phyloP scores from a whole-genome alignment of 257 asterid species.

The Leonotis leonurus region DNA sequence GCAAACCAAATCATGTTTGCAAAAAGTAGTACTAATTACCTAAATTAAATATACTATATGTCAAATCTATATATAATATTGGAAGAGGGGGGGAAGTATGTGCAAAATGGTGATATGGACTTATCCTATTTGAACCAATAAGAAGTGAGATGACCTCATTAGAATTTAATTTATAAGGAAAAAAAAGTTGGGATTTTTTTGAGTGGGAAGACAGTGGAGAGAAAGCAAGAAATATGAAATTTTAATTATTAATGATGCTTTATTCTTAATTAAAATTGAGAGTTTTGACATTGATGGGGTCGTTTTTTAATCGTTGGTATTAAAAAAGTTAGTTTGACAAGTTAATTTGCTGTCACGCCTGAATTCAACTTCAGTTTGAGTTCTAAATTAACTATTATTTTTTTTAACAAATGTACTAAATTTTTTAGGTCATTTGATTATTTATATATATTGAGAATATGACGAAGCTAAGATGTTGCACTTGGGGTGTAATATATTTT shows the following conservation, averaged over 20 bases:
- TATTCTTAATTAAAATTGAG: slow-evolving; percentile 10
- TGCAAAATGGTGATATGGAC: slow-evolving; percentile 33
- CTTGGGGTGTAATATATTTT: too few species aligned
- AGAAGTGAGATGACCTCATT: slow-evolving; percentile 27
- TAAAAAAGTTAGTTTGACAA: not conserved
- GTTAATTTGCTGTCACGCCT: not conserved
- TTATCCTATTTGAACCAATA: slow-evolving; percentile 50
- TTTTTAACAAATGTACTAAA: not conserved
- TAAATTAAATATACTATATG: not conserved
- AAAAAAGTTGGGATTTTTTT: slow-evolving; percentile 20
- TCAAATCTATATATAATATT: not conserved
- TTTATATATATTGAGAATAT: too few species aligned
- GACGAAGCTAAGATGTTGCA: too few species aligned
- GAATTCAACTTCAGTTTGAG: not conserved
- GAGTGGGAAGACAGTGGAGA: slow-evolving; percentile 47
- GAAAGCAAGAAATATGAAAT: slow-evolving; percentile 21
- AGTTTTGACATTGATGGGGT: slow-evolving; percentile 8
- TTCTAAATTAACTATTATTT: not conserved
- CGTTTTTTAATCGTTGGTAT: not conserved
- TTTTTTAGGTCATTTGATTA: too few species aligned
- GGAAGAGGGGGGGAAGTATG: slow-evolving; percentile 11
- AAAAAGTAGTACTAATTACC: not conserved
- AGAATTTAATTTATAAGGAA: not conserved
- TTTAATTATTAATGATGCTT: too few species aligned
- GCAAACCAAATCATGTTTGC: slow-evolving; percentile 15